Conservation (phyloP, 2,329 filamentous ascomycete genomes). For the Rutstroemia sp. region DNA sequence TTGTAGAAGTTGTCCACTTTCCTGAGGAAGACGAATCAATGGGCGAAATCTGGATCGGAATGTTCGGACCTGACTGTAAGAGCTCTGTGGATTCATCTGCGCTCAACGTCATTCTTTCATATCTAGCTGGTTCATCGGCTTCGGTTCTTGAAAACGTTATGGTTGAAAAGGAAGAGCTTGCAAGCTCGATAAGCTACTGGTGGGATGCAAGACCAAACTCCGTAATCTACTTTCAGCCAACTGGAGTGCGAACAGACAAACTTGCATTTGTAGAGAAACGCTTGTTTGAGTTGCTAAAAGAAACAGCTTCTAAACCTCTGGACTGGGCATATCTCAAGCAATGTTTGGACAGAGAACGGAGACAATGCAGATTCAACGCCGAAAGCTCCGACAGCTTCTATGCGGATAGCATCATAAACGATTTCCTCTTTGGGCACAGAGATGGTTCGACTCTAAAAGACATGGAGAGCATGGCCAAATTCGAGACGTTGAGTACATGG, state of each 20-base stretch:
- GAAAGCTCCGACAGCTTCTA: slow-evolving; percentile 79
- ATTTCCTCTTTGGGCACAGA: slow-evolving; percentile 83
- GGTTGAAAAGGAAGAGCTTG: slow-evolving; percentile 87
- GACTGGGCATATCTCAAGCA: slow-evolving; percentile 89
- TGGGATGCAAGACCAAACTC: slow-evolving; percentile 74
- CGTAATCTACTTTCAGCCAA: slow-evolving; percentile 79
- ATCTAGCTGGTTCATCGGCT: slow-evolving; percentile 88
- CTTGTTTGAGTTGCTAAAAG: slow-evolving; percentile 74
- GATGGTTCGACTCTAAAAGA: slow-evolving; percentile 70
- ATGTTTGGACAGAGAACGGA: slow-evolving; percentile 73
- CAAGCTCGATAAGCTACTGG: slow-evolving; percentile 75
- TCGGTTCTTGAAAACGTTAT: slow-evolving; percentile 86
- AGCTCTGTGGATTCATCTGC: slow-evolving; percentile 63
- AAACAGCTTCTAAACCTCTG: slow-evolving; percentile 71
- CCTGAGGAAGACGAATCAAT: slow-evolving; percentile 94
- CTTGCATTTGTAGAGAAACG: slow-evolving; percentile 77
- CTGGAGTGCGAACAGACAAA: slow-evolving; percentile 80
- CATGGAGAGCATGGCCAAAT: slow-evolving; percentile 48
- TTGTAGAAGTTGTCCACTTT: slow-evolving; percentile 76
- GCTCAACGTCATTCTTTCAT: slow-evolving; percentile 72
- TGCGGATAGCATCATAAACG: slow-evolving; percentile 77
- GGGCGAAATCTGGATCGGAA: slow-evolving; percentile 79
- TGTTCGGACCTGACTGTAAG: slow-evolving; percentile 77
- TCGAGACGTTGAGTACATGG: slow-evolving; percentile 70
- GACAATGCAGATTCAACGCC: slow-evolving; percentile 75